Percentiles rank a stretch among this genome's conserved stretches.
These are phyloP conservation scores for Thalassiosira pacifica DNA, from an alignment of 352 stramenopile species.

Conservation along the genomic window DNA sequence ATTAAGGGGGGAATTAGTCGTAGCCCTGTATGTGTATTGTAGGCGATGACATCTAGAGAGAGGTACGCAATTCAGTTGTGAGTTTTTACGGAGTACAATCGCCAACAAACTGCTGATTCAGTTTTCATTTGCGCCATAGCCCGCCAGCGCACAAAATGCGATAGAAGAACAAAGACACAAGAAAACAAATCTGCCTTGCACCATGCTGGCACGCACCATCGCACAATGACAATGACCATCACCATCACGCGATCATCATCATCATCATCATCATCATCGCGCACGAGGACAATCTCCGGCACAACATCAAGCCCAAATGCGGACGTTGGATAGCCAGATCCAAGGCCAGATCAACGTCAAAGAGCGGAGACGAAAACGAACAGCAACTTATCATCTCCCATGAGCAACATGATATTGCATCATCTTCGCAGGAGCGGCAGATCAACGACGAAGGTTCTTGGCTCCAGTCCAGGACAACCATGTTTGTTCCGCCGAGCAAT, in stretches of 20 bases:
- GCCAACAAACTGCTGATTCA: not conserved
- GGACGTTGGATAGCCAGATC: not conserved
- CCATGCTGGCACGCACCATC: no score
- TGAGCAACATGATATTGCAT: not conserved
- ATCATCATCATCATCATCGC: not conserved
- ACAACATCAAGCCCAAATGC: not conserved
- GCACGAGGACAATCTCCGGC: not conserved
- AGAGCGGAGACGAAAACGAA: not conserved
- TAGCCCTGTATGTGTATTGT: no score
- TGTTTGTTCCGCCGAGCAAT: conserved; percentile 1
- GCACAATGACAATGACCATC: no score
- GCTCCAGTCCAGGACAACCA: not conserved
- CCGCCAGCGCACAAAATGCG: not conserved
- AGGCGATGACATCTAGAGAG: no score
- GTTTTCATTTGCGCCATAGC: not conserved
- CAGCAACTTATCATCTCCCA: not conserved
- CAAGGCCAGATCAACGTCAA: no score
- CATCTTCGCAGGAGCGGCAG: not conserved
- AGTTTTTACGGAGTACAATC: not conserved
- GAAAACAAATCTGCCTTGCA: no score
- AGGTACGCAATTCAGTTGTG: no score
- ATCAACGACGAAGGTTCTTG: not conserved
- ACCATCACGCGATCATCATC: no score
- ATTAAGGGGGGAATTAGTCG: no score
- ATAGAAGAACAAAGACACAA: no score